These are phyloP conservation scores for Kodamaea hsintzibuensis DNA, from an alignment of 805 yeast species.

Conservation along the genomic window DNA sequence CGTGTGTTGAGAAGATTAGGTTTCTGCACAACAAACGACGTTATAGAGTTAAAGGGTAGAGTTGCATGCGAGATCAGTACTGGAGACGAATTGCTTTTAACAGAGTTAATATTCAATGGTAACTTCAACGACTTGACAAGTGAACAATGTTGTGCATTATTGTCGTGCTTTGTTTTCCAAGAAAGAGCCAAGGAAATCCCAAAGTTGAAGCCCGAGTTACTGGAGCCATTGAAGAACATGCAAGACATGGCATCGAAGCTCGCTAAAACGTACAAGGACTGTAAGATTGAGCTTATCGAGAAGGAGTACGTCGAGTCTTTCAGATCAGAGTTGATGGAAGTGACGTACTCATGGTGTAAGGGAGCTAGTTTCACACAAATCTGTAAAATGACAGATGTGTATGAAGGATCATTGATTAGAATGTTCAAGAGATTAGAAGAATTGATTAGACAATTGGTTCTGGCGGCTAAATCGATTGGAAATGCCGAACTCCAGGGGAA, in stretches of 20 bases:
- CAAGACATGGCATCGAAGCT: conserved; percentile 89
- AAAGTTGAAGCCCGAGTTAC: conserved; percentile 79
- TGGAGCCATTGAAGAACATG: conserved; percentile 88
- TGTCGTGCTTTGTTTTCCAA: conserved; percentile 96
- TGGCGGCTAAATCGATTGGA: conserved; percentile 94
- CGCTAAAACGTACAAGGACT: conserved; percentile 86
- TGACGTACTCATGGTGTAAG: conserved; percentile 93
- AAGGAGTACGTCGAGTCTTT: conserved; percentile 91
- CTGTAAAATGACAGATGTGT: conserved; percentile 98
- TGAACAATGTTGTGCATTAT: conserved; percentile 87
- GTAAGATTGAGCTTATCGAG: conserved; percentile 86
- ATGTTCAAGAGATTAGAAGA: conserved; percentile 95
- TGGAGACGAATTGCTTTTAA: conserved; percentile 81
- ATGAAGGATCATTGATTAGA: conserved; percentile 94
- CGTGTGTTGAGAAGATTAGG: conserved; percentile 91
- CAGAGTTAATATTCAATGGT: conserved; percentile 95
- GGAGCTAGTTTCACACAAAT: conserved; percentile 96
- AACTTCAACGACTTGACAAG: conserved; percentile 84
- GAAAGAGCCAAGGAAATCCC: conserved; percentile 91
- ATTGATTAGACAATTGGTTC: conserved; percentile 82
- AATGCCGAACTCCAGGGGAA: conserved; percentile 81
- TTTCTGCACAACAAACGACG: conserved; percentile 81
- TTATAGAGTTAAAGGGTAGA: conserved; percentile 94
- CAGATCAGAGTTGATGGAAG: conserved; percentile 94
- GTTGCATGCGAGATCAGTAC: conserved; percentile 96